phyloP scores from a whole-genome alignment of 2,329 filamentous ascomycete genomes.

The Aspergillus proliferans region DNA sequence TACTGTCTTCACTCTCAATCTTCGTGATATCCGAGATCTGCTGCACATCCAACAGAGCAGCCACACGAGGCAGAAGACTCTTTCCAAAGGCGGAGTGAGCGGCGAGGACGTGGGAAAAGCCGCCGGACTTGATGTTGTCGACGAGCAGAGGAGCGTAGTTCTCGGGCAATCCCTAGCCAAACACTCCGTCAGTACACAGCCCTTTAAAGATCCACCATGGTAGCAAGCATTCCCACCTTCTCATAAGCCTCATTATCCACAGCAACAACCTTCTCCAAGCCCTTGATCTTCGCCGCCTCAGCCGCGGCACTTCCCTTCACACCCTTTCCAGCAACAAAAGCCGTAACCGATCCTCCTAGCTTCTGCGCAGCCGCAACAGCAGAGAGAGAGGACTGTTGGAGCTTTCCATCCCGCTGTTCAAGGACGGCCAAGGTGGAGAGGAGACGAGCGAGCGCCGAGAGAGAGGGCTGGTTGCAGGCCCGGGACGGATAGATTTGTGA shows the following conservation, averaged over 20 bases:
- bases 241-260: constrained; percentile 89
- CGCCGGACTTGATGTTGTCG: constrained; percentile 94
- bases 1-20: constrained; percentile 80
- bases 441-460: constrained; percentile 59
- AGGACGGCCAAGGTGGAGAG: constrained; percentile 85
- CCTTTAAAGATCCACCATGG: background rate
- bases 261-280: constrained; percentile 83
- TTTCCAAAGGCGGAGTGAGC: constrained; percentile 96
- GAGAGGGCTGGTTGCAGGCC: constrained; percentile 39
- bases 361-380: constrained; percentile 81
- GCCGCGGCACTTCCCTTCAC: constrained; percentile 66
- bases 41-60: constrained; percentile 84
- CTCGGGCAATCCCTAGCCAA: constrained; percentile 71
- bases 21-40: constrained; percentile 87
- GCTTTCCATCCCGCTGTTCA: constrained; percentile 84
- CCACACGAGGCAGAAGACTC: constrained; percentile 83
- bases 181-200: constrained; percentile 4
- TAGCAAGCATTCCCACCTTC: constrained; percentile 53
- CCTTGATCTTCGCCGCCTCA: constrained; percentile 81
- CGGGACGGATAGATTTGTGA: constrained; percentile 40
- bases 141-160: constrained; percentile 89
- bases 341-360: constrained; percentile 78
- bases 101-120: constrained; percentile 84
- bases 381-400: constrained; percentile 75
- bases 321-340: constrained; percentile 75